Base-by-base conservation (phyloP, 169 alveolate species). In the Cryptosporidium sp. region DNA sequence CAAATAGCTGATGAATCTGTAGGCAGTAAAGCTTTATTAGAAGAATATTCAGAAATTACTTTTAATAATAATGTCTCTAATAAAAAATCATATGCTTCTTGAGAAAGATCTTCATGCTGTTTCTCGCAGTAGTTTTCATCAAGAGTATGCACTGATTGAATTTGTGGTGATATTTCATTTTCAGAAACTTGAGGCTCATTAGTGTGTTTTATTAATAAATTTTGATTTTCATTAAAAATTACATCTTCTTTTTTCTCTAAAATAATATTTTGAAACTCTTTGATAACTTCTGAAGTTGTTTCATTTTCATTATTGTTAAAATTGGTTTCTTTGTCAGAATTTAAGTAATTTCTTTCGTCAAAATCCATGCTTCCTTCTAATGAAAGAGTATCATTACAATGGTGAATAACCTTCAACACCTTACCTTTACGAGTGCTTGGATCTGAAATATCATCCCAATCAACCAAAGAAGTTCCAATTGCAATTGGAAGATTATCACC, bases 301-400 rank as follows among this genome's bases (percentile, higher is more conserved):
- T 56, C 2, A 5, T n/a, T 5, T 21, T 56, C 67, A 8, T 56
- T 16, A 9, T n/a, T 26, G 1, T 56, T 26, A 9, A 56, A 7
- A 2, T 23, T n/a, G 14, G 10, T 29, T 51, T 48, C 44, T 56
- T n/a, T 44, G 14, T 9, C 45, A 21, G 5, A 7, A 48, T 48
- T 14, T 14, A 48, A 1, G 56, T 1, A 14, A 3, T 10, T 48
- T 48, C 6, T 48, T 48, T 21, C 26, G 29, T 48, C 31, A 52
- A 80, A 80, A 8, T 80, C 48, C 69, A 80, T 60, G 62, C 21
- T 65, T 29, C 89, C 89, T 62, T 80, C 89, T 65, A 18, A 31
- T 44, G 89, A 60, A 45, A 80, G 75, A 45, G 31, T 31, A 42
- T 80, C 89, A n/a, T 80, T 80, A 31, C 45, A 39, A 37, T 80